Evolutionary conservation across 2,329 filamentous ascomycete species (phyloP), one percentile per base, ranked within the genome.

Genomic region (Fusarium nurragi): DNA sequence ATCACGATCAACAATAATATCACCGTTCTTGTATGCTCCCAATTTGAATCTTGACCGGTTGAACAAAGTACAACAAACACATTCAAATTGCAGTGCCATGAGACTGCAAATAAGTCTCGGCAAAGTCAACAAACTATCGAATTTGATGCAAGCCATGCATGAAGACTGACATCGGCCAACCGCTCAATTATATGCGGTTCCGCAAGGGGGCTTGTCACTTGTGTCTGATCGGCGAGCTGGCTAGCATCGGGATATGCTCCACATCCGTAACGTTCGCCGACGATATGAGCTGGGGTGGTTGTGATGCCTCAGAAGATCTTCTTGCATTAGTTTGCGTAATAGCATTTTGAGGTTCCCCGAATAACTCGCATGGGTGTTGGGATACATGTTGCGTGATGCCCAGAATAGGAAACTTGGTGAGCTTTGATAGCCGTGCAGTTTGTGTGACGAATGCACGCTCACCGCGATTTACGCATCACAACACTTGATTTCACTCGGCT

Each of bases 201-300:
- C n/a, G 32, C 32, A 34, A 34, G 32, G 32, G 30, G 32, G 16
- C 32, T 34, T 34, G 32, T 39, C 19, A 36, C 19, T 49, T 49
- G 21, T 37, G 30, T 36, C 21, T 14, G 49, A 61, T 61, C 58
- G 56, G 43, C 49, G 23, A 44, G 58, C 26, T 34, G 23, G 25
- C n/a, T 49, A 56, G 57, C 34, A 19, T 61, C 41, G 38, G 43
- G n/a, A 22, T 21, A 9, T 13, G 4, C 16, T n/a, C 38, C 32
- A 32, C 23, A 43, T 49, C 49, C 26, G 43, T 16, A 39, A 8
- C 18, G 32, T 61, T 61, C 49, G 58, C 58, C 58, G 58, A 61
- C 25, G 19, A n/a, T 32, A 38, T 25, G 18, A 22, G 26, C 21
- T 23, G 18, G 41, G 43, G 22, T 50, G 2, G 21, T 6, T 36